Conservation (phyloP, 1,139 yeast genomes). For the Kodamaea sp. region DNA sequence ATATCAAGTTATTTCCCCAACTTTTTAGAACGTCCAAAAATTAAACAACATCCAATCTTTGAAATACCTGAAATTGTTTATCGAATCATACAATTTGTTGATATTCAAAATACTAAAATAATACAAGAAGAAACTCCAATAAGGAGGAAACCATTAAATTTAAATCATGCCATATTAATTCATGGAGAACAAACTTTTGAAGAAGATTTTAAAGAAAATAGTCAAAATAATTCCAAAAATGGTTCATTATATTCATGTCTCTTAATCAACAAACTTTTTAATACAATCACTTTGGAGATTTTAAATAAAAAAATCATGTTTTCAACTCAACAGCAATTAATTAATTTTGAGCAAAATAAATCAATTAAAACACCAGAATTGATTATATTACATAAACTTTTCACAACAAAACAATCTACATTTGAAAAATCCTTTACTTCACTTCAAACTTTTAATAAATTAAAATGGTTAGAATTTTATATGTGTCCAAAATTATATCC, state of each 20-base stretch:
- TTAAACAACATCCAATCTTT: conserved; percentile 46
- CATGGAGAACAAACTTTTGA: conserved; percentile 42
- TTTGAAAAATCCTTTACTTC: conserved; percentile 1
- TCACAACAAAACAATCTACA: conserved; percentile 25
- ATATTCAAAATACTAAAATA: conserved; percentile 41
- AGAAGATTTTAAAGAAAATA: conserved; percentile 5
- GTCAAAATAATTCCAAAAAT: neutral
- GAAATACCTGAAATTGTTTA: conserved; percentile 73
- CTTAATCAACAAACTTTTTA: conserved; percentile 65
- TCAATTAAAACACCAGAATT: conserved; percentile 24
- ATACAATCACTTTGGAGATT: conserved; percentile 51
- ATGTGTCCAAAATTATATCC: conserved; percentile 77
- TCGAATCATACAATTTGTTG: conserved; percentile 58
- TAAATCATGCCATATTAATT: conserved; percentile 48
- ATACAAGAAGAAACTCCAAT: conserved; percentile 60
- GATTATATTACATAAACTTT: conserved; percentile 37
- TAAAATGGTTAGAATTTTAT: conserved; percentile 73
- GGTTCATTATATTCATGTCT: conserved; percentile 54
- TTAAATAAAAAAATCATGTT: conserved; percentile 57
- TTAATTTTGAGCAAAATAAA: conserved; percentile 32
- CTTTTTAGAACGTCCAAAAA: conserved; percentile 1
- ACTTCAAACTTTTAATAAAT: conserved; percentile 42
- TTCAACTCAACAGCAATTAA: conserved; percentile 44
- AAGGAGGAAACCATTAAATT: conserved; percentile 65
- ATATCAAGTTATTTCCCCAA: conserved; percentile 5